phyloP scores from a whole-genome alignment of 805 yeast species.

The Tetrapisispora phaffii region DNA sequence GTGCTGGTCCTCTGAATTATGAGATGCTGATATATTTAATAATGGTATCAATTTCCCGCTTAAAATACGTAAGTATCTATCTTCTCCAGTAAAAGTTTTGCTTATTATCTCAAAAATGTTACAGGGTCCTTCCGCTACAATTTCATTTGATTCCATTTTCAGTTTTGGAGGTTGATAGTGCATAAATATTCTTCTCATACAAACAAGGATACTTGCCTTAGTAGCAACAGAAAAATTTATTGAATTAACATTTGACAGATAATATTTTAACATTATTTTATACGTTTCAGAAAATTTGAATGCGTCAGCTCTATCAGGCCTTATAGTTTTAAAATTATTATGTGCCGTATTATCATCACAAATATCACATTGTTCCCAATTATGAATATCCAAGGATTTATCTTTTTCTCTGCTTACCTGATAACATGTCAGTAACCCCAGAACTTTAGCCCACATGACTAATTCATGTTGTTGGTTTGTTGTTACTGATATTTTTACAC shows the following conservation, averaged over 20 bases:
- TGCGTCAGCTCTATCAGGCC: conserved; percentile 26
- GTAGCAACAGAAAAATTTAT: conserved; percentile 22
- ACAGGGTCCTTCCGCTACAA: conserved; percentile 2
- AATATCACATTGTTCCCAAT: conserved; percentile 11
- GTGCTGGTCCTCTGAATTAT: conserved; percentile 33
- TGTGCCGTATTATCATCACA: conserved; percentile 17
- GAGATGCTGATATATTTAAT: conserved; percentile 32
- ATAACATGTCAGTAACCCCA: conserved; percentile 19
- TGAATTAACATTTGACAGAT: conserved; percentile 16
- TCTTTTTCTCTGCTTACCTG: conserved; percentile 6
- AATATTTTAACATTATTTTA: conserved; percentile 20
- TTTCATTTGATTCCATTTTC: conserved; percentile 5
- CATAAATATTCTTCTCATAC: conserved; percentile 41
- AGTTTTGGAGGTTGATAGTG: conserved; percentile 43
- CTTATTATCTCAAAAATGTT: conserved; percentile 34
- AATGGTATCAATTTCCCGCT: conserved; percentile 47
- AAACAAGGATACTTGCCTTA: conserved; percentile 36
- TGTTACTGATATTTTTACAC: conserved; percentile 11
- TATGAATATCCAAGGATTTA: background rate
- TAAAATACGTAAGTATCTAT: conserved; percentile 48
- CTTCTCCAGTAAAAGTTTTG: conserved; percentile 31
- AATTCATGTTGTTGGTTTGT: conserved; percentile 11
- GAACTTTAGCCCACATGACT: conserved; percentile 12
- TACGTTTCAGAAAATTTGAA: conserved; percentile 15
- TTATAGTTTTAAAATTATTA: conserved; percentile 11